A percentile compares a stretch with the other conserved stretches of the same genome.
Conservation (phyloP, 192 early-diverging fungal species). For the Backusella tarrabulga region DNA sequence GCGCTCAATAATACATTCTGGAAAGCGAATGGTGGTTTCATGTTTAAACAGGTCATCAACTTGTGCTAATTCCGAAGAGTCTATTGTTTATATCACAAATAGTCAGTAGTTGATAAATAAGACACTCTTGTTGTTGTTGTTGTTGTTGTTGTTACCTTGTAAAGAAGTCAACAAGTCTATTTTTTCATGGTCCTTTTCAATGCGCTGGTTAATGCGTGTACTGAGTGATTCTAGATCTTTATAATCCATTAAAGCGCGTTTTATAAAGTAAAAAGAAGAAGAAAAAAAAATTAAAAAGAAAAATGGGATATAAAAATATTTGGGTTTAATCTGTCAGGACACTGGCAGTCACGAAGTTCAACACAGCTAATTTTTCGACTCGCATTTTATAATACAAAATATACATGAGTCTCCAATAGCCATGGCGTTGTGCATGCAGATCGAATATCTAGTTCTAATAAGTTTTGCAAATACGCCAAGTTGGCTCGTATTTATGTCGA, state of each 20-base stretch:
- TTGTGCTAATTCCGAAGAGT: background rate
- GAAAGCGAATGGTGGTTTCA: background rate
- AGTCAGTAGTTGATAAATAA: background rate
- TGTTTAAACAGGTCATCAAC: background rate
- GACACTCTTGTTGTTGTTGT: background rate
- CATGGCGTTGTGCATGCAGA: background rate
- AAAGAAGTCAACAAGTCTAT: background rate
- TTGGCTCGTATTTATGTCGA: too few species aligned
- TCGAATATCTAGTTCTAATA: background rate
- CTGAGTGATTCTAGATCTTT: background rate
- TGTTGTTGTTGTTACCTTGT: background rate
- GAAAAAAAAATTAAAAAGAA: background rate
- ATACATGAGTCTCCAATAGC: background rate
- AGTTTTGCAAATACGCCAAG: too few species aligned
- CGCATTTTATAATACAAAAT: too few species aligned
- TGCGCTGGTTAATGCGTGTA: background rate
- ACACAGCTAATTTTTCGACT: too few species aligned
- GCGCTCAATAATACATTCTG: background rate
- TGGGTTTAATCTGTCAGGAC: background rate
- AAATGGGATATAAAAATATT: background rate
- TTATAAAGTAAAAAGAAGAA: background rate
- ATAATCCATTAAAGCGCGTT: conserved; percentile 1
- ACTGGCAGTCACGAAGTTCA: background rate
- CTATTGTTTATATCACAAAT: background rate
- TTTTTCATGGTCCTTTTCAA: background rate